Evolutionary conservation across 1,284 basidiomycete genomes (phyloP).

Genomic region (Ustilago trichophora): DNA sequence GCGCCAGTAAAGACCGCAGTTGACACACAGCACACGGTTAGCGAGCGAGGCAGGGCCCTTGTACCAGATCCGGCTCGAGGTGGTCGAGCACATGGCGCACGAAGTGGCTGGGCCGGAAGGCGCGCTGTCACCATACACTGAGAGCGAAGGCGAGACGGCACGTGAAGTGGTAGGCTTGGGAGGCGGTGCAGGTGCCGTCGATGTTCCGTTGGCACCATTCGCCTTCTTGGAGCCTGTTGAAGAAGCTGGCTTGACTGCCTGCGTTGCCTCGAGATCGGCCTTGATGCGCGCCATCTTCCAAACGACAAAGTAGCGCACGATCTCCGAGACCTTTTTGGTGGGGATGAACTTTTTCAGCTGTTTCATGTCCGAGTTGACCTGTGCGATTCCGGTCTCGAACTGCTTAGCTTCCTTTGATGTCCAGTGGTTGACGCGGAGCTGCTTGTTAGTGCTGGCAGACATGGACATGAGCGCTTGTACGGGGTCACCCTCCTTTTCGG

Average conservation of each 20-base stretch:
- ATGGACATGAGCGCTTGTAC: conserved; percentile 78
- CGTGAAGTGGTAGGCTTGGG: conserved; percentile 46
- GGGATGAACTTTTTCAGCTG: conserved; percentile 79
- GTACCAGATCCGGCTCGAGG: conserved; percentile 59
- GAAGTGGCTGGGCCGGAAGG: conserved; percentile 25
- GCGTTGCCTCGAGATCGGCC: conserved; percentile 30
- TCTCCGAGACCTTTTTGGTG: conserved; percentile 76
- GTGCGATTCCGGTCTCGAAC: conserved; percentile 78
- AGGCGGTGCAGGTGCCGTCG: conserved; percentile 12
- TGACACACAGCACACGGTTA: conserved; percentile 57
- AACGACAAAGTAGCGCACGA: conserved; percentile 82
- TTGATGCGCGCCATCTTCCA: conserved; percentile 76
- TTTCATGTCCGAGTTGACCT: conserved; percentile 80
- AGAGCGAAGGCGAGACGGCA: conserved; percentile 56
- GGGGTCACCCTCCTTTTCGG: conserved; percentile 75
- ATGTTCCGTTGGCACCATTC: conserved; percentile 13
- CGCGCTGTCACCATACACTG: conserved; percentile 41
- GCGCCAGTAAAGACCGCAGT: conserved; percentile 64
- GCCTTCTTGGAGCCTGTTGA: conserved; percentile 12
- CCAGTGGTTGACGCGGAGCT: conserved; percentile 70
- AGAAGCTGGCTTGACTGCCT: conserved; percentile 12
- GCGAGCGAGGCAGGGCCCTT: conserved; percentile 52
- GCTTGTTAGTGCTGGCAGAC: conserved; percentile 73
- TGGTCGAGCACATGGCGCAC: conserved; percentile 61
- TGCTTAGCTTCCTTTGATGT: conserved; percentile 75